A percentile compares a stretch with the other conserved stretches of the same genome.
phyloP scores from a whole-genome alignment of 139 green algal species.

The Chlorella sp. region DNA sequence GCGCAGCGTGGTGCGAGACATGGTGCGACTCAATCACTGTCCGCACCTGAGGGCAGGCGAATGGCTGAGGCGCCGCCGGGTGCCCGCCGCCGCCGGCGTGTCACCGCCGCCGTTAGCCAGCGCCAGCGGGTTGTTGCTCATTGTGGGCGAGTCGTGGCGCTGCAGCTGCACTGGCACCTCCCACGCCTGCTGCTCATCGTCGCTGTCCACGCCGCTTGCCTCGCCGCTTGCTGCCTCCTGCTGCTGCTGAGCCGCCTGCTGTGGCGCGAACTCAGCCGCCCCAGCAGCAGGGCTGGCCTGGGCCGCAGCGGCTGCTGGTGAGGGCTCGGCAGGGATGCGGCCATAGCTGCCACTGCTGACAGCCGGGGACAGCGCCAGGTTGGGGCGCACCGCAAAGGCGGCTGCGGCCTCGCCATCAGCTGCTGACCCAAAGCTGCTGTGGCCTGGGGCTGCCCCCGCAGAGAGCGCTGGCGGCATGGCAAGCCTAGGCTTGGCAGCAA shows the following conservation, averaged over 20 bases:
- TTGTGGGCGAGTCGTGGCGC: background rate
- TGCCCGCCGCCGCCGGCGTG: background rate
- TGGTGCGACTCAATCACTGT: too few relatives aligned
- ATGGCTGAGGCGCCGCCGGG: constrained; percentile 1
- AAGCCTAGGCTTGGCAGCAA: background rate
- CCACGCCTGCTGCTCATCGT: background rate
- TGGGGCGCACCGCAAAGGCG: background rate
- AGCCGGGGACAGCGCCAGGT: background rate
- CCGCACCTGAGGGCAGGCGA: constrained; percentile 18
- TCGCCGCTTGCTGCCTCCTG: background rate
- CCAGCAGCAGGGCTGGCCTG: too few relatives aligned
- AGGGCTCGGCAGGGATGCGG: background rate
- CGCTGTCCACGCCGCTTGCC: background rate
- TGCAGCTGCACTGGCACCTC: too few relatives aligned
- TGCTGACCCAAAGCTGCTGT: background rate
- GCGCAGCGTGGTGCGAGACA: too few relatives aligned
- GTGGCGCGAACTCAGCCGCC: background rate
- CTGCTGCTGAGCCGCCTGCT: background rate
- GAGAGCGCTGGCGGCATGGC: background rate
- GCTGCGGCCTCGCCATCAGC: background rate
- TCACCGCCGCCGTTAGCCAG: background rate
- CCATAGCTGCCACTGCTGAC: background rate
- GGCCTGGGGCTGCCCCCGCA: background rate
- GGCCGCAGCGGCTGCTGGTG: too few relatives aligned
- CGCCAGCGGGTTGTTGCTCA: constrained; percentile 29